phyloP scores from a whole-genome alignment of 331 rosid species.

The Acacia concinna region DNA sequence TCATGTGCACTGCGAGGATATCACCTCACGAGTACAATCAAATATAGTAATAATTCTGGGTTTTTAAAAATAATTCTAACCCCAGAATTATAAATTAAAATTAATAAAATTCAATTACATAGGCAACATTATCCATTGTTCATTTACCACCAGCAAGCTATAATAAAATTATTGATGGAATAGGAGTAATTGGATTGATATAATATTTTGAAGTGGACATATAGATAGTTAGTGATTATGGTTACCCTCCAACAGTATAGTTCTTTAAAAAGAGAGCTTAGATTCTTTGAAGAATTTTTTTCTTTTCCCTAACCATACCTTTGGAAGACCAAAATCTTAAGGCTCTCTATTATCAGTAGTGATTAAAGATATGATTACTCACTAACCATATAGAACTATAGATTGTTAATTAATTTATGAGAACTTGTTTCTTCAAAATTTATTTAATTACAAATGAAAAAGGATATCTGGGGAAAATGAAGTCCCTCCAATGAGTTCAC shows the following conservation, averaged over 20 bases:
- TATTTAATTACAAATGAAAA: not conserved
- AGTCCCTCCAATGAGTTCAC: slow-evolving; percentile 76
- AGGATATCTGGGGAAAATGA: slow-evolving; percentile 90
- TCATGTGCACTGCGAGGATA: too few species aligned
- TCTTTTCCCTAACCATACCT: not conserved
- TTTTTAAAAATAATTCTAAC: not conserved
- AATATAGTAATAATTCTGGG: too few species aligned
- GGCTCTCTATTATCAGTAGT: not conserved
- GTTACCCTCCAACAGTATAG: not conserved
- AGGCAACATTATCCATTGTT: not conserved
- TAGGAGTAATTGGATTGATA: not conserved
- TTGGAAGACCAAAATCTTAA: not conserved
- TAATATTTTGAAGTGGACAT: too few species aligned
- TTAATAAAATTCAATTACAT: too few species aligned
- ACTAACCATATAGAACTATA: not conserved
- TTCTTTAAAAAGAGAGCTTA: not conserved
- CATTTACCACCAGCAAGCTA: not conserved
- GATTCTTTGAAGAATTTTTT: not conserved
- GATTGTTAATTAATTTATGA: not conserved
- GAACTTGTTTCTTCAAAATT: slow-evolving; percentile 9
- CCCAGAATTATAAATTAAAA: not conserved
- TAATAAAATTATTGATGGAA: not conserved
- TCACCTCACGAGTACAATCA: too few species aligned
- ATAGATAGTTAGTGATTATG: too few species aligned
- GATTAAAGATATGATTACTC: not conserved